Conservation (phyloP, 2,329 filamentous ascomycete species). For the Dothidotthia symphoricarpi region DNA sequence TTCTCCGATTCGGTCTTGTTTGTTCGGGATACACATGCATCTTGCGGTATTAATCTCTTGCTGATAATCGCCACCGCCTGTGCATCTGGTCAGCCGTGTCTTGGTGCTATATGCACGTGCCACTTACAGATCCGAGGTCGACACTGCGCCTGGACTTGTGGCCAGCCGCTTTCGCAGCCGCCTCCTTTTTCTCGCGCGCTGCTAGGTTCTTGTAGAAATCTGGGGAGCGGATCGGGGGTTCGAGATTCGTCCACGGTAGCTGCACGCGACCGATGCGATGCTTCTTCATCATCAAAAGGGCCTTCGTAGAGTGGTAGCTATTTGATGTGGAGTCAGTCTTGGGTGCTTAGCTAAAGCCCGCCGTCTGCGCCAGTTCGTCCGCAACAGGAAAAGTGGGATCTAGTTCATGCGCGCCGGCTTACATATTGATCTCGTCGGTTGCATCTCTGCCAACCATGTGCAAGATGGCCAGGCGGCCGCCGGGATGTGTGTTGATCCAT, state of each 20-base stretch:
- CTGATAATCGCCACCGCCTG: conserved; percentile 26
- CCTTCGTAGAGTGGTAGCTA: conserved; percentile 59
- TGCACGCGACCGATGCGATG: conserved; percentile 59
- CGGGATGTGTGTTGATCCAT: conserved; percentile 61
- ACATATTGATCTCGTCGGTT: conserved; percentile 60
- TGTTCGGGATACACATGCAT: conserved; percentile 21
- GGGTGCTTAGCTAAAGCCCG: conserved; percentile 12
- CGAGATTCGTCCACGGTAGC: conserved; percentile 58
- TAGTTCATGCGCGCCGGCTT: conserved; percentile 27
- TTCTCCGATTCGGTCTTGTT: conserved; percentile 24
- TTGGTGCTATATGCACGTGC: conserved; percentile 1
- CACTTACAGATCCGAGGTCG: conserved; percentile 32
- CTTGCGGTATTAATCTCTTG: conserved; percentile 26
- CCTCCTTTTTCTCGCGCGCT: conserved; percentile 13
- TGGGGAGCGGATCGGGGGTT: conserved; percentile 58
- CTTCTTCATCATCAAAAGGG: conserved; percentile 58
- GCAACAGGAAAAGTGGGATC: conserved; percentile 7
- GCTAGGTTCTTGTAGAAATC: conserved; percentile 37
- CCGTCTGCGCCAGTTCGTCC: conserved; percentile 6
- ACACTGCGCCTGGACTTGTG: conserved; percentile 23
- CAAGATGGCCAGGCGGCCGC: conserved; percentile 58
- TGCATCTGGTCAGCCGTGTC: conserved; percentile 16
- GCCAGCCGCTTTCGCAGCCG: conserved; percentile 2
- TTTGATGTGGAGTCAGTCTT: conserved; percentile 18
- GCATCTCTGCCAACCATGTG: conserved; percentile 63